Percentiles rank a stretch among this genome's conserved stretches.
Evolutionary conservation across 768 basidiomycete species (phyloP).

Genomic region (Panaeolus papilionaceus): DNA sequence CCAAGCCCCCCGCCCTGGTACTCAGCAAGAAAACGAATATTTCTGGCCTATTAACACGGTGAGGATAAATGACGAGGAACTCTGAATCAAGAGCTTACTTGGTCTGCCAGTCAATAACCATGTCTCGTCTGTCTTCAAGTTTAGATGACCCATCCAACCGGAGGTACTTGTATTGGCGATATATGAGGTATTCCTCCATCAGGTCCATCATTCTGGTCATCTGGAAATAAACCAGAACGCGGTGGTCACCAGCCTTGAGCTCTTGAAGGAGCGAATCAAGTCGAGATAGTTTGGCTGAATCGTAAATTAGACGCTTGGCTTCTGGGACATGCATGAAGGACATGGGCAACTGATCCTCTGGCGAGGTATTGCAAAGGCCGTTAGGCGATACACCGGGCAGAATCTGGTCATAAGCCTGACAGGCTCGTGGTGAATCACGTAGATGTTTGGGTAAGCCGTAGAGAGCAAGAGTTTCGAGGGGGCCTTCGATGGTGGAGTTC

Average conservation of each 20-base stretch:
- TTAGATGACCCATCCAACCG: conserved; percentile 94
- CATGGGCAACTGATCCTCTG: conserved; percentile 75
- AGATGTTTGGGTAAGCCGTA: conserved; percentile 83
- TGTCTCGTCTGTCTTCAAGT: conserved; percentile 94
- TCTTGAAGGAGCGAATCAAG: conserved; percentile 90
- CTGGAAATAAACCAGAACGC: conserved; percentile 97
- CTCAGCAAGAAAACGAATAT: conserved; percentile 91
- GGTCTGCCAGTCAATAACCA: conserved; percentile 99
- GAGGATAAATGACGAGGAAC: conserved; percentile 12
- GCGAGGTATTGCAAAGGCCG: conserved; percentile 74
- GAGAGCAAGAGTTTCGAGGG: conserved; percentile 76
- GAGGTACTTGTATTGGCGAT: conserved; percentile 94
- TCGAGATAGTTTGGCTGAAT: conserved; percentile 94
- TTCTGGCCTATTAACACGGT: conserved; percentile 62
- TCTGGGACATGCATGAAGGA: conserved; percentile 94
- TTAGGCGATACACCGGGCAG: conserved; percentile 66
- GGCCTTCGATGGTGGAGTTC: conserved; percentile 63
- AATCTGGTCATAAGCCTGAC: conserved; percentile 48
- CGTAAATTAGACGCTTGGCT: conserved; percentile 92
- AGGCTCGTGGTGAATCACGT: conserved; percentile 61
- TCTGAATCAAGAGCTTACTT: conserved; percentile 55
- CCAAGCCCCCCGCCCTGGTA: conserved; percentile 94
- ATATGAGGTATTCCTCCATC: conserved; percentile 98
- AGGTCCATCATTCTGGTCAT: conserved; percentile 99
- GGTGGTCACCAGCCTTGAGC: conserved; percentile 91